A percentile compares a stretch with the other conserved stretches of the same genome.
Conservation (phyloP, 192 early-diverging fungal genomes). For the Rhizophagus clarus region DNA sequence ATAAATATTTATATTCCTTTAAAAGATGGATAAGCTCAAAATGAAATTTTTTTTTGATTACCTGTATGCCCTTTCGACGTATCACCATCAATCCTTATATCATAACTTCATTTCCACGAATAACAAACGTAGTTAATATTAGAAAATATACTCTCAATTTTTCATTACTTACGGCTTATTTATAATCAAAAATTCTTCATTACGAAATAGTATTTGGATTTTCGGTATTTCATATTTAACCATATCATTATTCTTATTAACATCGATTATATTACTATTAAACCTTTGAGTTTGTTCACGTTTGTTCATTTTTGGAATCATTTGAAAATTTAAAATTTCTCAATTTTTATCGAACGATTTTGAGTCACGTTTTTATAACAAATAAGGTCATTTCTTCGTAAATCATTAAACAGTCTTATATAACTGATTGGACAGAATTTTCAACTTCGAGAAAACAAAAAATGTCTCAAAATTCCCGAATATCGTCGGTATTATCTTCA, state of each 20-base stretch:
- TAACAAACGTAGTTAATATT: constrained; percentile 11
- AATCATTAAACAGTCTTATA: too few relatives aligned
- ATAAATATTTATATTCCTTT: too few relatives aligned
- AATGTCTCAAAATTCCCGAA: constrained; percentile 28
- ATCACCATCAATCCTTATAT: constrained; percentile 28
- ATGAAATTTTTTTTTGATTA: neutral
- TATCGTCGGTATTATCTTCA: constrained; percentile 5
- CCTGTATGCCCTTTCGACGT: neutral
- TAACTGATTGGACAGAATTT: too few relatives aligned
- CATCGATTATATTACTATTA: neutral
- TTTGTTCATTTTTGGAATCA: neutral
- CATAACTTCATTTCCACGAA: constrained; percentile 5
- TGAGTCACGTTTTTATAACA: too few relatives aligned
- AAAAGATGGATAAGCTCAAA: neutral
- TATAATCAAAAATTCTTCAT: constrained; percentile 39
- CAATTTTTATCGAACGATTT: too few relatives aligned
- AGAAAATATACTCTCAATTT: neutral
- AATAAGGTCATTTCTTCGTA: too few relatives aligned
- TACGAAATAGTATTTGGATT: constrained; percentile 30
- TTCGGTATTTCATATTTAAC: neutral
- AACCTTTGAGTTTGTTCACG: constrained; percentile 6
- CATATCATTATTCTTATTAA: neutral
- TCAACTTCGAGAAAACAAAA: neutral
- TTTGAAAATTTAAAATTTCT: too few relatives aligned
- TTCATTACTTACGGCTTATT: constrained; percentile 44